phyloP scores from a whole-genome alignment of 2,329 filamentous ascomycete genomes.

The Aureobasidium sp. region DNA sequence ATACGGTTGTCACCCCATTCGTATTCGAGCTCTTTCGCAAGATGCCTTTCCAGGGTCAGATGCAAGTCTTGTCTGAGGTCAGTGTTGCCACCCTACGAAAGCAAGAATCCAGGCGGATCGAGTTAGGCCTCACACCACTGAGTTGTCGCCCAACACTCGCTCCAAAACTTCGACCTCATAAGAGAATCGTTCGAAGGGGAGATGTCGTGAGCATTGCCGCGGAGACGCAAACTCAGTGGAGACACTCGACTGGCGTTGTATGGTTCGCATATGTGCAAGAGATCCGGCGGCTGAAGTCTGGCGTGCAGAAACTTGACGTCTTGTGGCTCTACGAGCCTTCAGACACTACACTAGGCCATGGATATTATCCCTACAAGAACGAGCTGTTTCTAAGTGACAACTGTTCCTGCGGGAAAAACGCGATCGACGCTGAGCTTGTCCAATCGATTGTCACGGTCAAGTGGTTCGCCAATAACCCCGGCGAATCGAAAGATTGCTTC shows the following conservation, averaged over 20 bases:
- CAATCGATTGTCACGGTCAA: constrained; percentile 49
- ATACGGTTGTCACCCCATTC: constrained; percentile 64
- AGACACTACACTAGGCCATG: constrained; percentile 61
- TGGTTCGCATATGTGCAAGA: constrained; percentile 66
- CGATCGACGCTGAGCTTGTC: constrained; percentile 49
- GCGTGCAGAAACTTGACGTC: constrained; percentile 47
- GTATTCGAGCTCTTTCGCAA: constrained; percentile 56
- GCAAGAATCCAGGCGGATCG: not conserved
- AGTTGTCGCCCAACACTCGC: not conserved
- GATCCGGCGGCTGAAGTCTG: constrained; percentile 32
- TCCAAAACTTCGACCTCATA: no score
- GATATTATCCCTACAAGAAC: constrained; percentile 60
- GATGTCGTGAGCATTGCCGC: constrained; percentile 42
- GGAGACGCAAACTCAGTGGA: constrained; percentile 49
- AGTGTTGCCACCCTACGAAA: constrained; percentile 22
- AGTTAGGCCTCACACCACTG: constrained; percentile 20
- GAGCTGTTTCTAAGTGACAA: constrained; percentile 72
- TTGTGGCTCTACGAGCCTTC: constrained; percentile 66
- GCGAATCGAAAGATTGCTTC: constrained; percentile 32
- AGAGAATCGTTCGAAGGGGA: constrained; percentile 30
- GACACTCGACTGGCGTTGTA: constrained; percentile 36
- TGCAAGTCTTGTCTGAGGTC: constrained; percentile 29
- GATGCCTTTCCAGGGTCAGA: constrained; percentile 49
- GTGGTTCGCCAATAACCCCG: constrained; percentile 45
- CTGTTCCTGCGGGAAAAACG: constrained; percentile 56